phyloP scores from a whole-genome alignment of 116 monocot species.

The Papilionanthe hybrid region DNA sequence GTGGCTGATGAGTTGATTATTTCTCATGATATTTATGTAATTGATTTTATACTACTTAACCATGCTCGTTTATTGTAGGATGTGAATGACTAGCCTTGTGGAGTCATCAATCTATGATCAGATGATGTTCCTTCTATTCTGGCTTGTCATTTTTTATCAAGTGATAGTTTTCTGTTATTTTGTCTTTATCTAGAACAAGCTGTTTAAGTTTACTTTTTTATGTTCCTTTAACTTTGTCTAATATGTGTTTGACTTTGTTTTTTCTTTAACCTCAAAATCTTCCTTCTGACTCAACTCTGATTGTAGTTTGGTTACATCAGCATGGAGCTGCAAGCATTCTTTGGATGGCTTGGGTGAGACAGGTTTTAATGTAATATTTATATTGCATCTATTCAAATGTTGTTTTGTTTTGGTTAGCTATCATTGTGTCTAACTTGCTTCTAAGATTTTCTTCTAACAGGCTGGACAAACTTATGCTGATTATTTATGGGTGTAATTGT shows the following conservation, averaged over 20 bases:
- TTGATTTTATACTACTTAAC: slow-evolving; percentile 18
- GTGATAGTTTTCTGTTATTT: neutral
- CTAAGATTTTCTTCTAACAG: neutral
- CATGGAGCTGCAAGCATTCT: slow-evolving; percentile 1
- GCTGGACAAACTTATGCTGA: neutral
- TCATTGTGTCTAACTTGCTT: neutral
- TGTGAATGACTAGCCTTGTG: slow-evolving; percentile 7
- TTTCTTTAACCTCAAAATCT: neutral
- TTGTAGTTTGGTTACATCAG: neutral
- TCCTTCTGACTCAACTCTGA: neutral
- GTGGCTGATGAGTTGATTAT: slow-evolving; percentile 1
- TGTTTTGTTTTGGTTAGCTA: neutral
- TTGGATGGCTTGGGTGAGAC: neutral
- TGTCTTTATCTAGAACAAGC: neutral
- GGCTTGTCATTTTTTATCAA: neutral
- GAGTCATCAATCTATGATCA: slow-evolving; percentile 11
- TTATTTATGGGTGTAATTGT: neutral
- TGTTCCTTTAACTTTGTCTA: neutral
- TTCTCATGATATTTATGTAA: slow-evolving; percentile 6
- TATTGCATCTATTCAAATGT: neutral
- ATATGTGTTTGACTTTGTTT: slow-evolving; percentile 3
- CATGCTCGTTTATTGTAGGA: slow-evolving; percentile 9
- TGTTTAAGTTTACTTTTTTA: neutral
- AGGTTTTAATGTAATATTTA: neutral
- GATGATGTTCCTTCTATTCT: neutral